Evolutionary conservation across 176 grass and related monocot genomes (phyloP), one percentile per base, ranked within the genome.

Genomic region (Tillandsia leiboldiana): DNA sequence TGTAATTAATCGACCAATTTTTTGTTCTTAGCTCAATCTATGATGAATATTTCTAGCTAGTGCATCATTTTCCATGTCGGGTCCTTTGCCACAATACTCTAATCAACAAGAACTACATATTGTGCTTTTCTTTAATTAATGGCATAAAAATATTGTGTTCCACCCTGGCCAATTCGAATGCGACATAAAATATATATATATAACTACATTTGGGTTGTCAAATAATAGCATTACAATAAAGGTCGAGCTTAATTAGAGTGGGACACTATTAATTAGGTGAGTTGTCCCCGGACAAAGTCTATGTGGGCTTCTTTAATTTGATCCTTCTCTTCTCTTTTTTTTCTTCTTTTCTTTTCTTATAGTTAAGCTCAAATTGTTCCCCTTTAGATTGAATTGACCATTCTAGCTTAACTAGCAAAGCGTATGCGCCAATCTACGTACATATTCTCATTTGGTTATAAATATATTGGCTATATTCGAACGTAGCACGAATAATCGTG

Each of bases 231-330:
- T 65, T 65, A 15, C 12, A 80, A 80, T 83, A 63, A 77, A 83
- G 57, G 71, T 50, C 68, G 76, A 12, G 69, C 72, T 77, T 81
- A 70, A 80, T 64, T 83, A 70, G 81, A 51, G 33, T 42, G 33
- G 33, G 65, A 87, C 85, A 83, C 80, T 68, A 80, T 83, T 80
- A 74, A 80, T 83, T 80, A 74, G 81, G 75, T 79, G 72, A 87
- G 57, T 77, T 73, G 73, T 77, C 57, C 80, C 73, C 73, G 27
- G 72, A 57, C 76, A 76, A 87, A 80, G 76, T 87, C 80, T 80
- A 76, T 72, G 68, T 12, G 20, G 77, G 80, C 73, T 83, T 57
- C 53, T 57, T 57, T 57, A 1, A 57, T 57, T 42, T 0, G 33
- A 17, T 61, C 22, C 22, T 9, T n/a, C 14, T 61, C 17, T 18